Conservation (phyloP, 495 filamentous ascomycete species). For the Bryoglossum gracile region DNA sequence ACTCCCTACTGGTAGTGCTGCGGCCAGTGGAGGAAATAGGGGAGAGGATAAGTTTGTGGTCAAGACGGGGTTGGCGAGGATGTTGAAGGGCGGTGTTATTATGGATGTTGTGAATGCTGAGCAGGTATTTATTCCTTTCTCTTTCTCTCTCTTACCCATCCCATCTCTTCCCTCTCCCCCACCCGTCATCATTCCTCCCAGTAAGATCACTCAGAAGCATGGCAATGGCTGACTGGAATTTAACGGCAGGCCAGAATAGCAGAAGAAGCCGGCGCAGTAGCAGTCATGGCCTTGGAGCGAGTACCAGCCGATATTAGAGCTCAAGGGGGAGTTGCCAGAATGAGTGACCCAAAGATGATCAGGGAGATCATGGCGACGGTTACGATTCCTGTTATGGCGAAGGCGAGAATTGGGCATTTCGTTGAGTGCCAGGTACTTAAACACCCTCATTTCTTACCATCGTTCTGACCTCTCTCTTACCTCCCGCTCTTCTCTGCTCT, state of each 20-base stretch:
- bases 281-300: slow-evolving; percentile 97
- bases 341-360: slow-evolving; percentile 95
- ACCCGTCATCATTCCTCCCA: no score
- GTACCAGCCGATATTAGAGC: slow-evolving; percentile 94
- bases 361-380: slow-evolving; percentile 92
- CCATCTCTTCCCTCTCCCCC: no score
- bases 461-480: background rate
- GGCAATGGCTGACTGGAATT: slow-evolving; percentile 23
- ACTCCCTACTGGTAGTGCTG: slow-evolving; percentile 18
- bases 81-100: slow-evolving; percentile 98
- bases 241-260: slow-evolving; percentile 72
- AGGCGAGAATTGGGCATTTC: slow-evolving; percentile 95
- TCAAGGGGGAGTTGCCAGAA: slow-evolving; percentile 89
- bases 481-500: background rate
- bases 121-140: slow-evolving; percentile 48
- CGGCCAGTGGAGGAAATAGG: slow-evolving; percentile 4
- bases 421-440: slow-evolving; percentile 78
- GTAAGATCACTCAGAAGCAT: background rate
- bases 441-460: no score
- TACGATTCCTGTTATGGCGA: slow-evolving; percentile 99
- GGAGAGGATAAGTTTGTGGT: slow-evolving; percentile 20
- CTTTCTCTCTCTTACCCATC: background rate
- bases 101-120: slow-evolving; percentile 97
- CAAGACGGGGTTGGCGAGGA: slow-evolving; percentile 91
- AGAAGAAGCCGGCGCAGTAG: slow-evolving; percentile 90